Base-by-base conservation (phyloP, 2,329 filamentous ascomycete species). In the Sclerotinia spermophila region DNA sequence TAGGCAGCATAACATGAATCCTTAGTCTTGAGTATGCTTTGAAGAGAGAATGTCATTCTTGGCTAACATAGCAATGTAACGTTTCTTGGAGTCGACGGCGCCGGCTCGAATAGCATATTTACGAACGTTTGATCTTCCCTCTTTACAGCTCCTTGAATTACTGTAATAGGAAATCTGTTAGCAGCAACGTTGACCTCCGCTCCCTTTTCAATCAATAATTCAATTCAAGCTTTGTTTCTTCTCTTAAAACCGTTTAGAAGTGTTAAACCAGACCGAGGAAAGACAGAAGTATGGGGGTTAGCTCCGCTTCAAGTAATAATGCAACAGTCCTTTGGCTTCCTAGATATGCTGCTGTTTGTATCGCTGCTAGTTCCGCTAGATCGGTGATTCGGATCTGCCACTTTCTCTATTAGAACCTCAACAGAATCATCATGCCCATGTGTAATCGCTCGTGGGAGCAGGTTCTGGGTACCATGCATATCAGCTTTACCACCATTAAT, bases 171-270 rank as follows among this genome's bases (percentile, higher is more conserved):
- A 27, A 1, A 3, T 24, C 2, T 0, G n/a, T 17, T n/a, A 33
- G 1, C 19, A 2, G 71, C 38, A 27, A 78, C 78, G 67, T 83
- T 79, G 21, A 83, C 69, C 21, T 82, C 72, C 10, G 81, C 82
- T 19, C 82, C 82, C 1, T 70, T 72, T 4, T 77, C 75, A 35
- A 83, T 71, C 7, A 83, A 77, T 58, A 74, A 71, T 7, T 73
- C 69, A 5, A 80, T 76, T 1, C 80, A 68, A 3, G 73, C 71
- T 21, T 71, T 8, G 30, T 73, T 27, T 38, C 72, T 71, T 19
- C 24, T 3, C 40, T 58, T 42, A 38, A 48, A 33, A 56, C 71
- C 72, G 55, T n/a, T 59, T 68, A 48, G 59, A 53, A 75, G 65
- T 24, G 71, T 68, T 44, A 59, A 71, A 15, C 7, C 21, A 48